These are phyloP conservation scores for Solanum hybrid DNA, from an alignment of 305 asterid species.

Conservation along the genomic window DNA sequence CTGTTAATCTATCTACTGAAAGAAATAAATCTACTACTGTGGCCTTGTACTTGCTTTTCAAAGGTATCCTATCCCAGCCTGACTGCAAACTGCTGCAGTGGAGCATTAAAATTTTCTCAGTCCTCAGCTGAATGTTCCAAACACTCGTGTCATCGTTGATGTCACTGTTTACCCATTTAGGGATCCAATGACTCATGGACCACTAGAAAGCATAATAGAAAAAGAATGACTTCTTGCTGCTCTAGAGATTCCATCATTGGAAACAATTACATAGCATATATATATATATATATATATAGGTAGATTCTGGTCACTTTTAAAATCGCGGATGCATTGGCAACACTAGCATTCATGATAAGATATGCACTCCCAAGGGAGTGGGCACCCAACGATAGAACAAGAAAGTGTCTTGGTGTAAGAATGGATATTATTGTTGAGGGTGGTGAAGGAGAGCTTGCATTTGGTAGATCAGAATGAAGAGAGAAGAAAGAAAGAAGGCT, in stretches of 20 bases:
- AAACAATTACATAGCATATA: neutral
- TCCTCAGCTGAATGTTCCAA: neutral
- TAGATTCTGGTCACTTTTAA: neutral
- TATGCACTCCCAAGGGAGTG: neutral
- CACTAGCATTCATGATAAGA: neutral
- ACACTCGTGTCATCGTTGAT: neutral
- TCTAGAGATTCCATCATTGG: neutral
- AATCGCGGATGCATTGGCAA: neutral
- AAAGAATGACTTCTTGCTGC: neutral
- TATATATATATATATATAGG: neutral
- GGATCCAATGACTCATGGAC: neutral
- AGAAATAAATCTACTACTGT: neutral
- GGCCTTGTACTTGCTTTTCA: neutral
- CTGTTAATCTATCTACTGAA: neutral
- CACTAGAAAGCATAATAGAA: neutral
- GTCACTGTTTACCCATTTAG: neutral
- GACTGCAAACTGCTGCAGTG: neutral
- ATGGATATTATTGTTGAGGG: neutral
- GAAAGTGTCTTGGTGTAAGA: neutral
- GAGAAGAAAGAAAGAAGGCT: neutral
- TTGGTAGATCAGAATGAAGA: neutral
- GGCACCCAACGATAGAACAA: neutral
- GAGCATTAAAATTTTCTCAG: neutral
- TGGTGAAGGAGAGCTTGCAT: neutral
- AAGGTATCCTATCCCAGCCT: neutral